Evolutionary conservation across 768 basidiomycete genomes (phyloP), one percentile per base, ranked within the genome.

Genomic region (Boletus sensibilis): DNA sequence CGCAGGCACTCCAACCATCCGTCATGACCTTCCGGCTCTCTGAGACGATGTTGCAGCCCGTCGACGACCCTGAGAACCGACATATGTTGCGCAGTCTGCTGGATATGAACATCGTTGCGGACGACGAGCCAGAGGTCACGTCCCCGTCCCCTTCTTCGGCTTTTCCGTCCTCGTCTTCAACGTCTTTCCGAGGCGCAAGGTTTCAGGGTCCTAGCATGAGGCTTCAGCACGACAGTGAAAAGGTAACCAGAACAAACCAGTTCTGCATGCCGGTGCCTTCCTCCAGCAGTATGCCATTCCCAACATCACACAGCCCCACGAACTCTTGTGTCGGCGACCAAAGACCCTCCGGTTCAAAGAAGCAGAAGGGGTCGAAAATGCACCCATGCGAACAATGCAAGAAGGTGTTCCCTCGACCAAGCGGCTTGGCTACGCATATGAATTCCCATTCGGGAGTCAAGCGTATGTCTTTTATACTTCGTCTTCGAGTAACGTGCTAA

Each of bases 401-500:
- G 1, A 80, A 80, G 66, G 45, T 66, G 63, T 81, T 81, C 59
- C 80, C 80, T 16, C 72, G 80, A 2, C 80, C 81, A 5, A 81
- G 80, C 49, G 81, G 80, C 14, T 67, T 82, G 58, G 70, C 72
- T 27, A 82, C 80, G 27, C 80, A 82, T 63, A 79, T 80, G 81
- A 81, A 82, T 61, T 76, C 76, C 21, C 80, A 82, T 56, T 76
- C 76, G 0, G 81, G 81, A 13, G 77, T 75, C 2, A 80, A 75
- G 63, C 80, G 80, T 82, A 68, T 48, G 80, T 53, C 10, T 40
- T 50, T 27, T 37, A 42, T 48, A 23, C 43, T 10, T 56, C 33
- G 34, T 50, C 42, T 7, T 31, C 21, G 50, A 21, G 37, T n/a
- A 18, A 29, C 47, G 29, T 54, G 51, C 60, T 61, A 12, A 69